These are phyloP conservation scores for Cordyceps fumosorosea DNA, from an alignment of 2,329 filamentous ascomycete genomes.

Conservation along the genomic window DNA sequence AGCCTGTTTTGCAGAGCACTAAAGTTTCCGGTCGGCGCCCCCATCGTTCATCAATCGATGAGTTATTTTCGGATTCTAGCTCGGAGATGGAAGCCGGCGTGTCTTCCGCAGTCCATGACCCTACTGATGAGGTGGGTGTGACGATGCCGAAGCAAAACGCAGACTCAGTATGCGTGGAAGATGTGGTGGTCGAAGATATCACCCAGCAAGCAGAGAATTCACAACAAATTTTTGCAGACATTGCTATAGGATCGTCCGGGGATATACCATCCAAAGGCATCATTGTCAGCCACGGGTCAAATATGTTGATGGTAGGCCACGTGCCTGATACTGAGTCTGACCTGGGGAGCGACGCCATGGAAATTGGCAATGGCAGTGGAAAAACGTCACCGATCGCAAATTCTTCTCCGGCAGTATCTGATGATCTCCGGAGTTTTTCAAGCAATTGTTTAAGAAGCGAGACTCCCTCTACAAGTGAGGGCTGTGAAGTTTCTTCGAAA, in stretches of 20 bases:
- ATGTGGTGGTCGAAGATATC: background rate
- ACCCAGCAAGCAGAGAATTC: background rate
- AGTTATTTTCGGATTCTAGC: background rate
- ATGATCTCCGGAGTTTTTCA: too few relatives aligned
- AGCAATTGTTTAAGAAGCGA: background rate
- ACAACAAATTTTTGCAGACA: background rate
- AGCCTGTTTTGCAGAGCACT: background rate
- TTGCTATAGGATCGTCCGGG: background rate
- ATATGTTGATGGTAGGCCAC: background rate
- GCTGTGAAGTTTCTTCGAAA: too few relatives aligned
- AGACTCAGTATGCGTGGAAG: background rate
- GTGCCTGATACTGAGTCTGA: background rate
- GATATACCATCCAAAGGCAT: too few relatives aligned
- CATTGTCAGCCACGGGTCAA: background rate
- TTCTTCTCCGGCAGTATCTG: background rate
- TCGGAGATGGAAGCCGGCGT: background rate
- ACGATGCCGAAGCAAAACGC: background rate
- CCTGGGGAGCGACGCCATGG: conserved; percentile 2
- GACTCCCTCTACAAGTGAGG: background rate
- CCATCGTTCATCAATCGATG: conserved; percentile 8
- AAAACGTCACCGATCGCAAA: background rate
- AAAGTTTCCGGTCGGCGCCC: background rate
- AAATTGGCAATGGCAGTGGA: conserved; percentile 1
- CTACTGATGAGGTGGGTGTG: background rate
- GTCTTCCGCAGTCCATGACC: background rate